A percentile compares a stretch with the other conserved stretches of the same genome.
phyloP scores from a whole-genome alignment of 129 eudicot species.

The Cynara cardunculus region DNA sequence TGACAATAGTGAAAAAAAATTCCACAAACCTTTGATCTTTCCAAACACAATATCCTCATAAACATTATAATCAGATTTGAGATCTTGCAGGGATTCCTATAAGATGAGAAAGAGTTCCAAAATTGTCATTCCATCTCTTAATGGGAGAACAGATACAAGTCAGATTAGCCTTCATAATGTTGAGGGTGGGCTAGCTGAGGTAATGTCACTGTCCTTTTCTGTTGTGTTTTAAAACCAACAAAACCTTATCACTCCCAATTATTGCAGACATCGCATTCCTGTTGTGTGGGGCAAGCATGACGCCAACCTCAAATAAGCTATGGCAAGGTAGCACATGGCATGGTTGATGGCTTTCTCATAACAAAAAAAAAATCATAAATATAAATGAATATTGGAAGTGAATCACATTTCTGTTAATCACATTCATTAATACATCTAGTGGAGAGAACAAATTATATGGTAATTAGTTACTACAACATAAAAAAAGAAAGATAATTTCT shows the following conservation, averaged over 20 bases:
- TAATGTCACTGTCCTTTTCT: background rate
- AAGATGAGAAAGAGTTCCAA: slow-evolving; percentile 20
- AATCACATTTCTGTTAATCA: background rate
- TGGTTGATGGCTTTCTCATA: background rate
- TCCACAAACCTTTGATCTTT: slow-evolving; percentile 66
- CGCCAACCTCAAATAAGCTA: too few relatives aligned
- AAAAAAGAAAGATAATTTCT: background rate
- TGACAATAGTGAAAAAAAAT: background rate
- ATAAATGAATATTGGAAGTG: background rate
- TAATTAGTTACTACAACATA: background rate
- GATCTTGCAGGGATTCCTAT: slow-evolving; percentile 65
- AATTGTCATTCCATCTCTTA: background rate
- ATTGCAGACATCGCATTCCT: background rate
- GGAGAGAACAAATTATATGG: background rate
- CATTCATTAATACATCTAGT: background rate
- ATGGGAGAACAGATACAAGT: background rate
- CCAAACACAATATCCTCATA: slow-evolving; percentile 72
- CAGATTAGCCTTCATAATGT: background rate
- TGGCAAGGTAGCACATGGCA: background rate
- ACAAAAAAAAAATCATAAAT: background rate
- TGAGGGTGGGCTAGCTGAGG: background rate
- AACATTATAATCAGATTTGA: slow-evolving; percentile 53
- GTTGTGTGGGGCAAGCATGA: too few relatives aligned
- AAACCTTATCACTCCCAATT: background rate
- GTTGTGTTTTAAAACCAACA: background rate